These are phyloP conservation scores for Trypanosoma rangeli DNA, from an alignment of 208 protist species.

Conservation along the genomic window DNA sequence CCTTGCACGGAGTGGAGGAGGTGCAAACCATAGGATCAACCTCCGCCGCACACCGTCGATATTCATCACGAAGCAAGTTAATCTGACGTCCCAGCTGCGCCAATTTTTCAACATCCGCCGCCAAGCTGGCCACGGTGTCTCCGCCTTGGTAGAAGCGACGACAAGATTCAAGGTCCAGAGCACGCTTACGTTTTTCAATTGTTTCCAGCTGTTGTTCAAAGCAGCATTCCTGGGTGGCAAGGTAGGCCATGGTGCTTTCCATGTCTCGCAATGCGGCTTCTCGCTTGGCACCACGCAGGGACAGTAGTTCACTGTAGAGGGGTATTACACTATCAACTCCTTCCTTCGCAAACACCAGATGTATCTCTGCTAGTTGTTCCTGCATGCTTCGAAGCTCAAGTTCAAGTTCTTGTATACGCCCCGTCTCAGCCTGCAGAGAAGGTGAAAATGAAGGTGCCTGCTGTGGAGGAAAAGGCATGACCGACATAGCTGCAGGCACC, in stretches of 20 bases:
- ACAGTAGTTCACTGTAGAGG: constrained; percentile 56
- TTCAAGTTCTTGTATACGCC: constrained; percentile 14
- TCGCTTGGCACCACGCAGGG: constrained; percentile 33
- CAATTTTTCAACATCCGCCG: constrained; percentile 24
- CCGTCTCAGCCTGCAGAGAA: neutral
- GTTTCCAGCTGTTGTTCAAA: constrained; percentile 14
- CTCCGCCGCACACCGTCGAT: neutral
- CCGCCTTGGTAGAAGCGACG: constrained; percentile 7
- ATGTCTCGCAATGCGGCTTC: constrained; percentile 10
- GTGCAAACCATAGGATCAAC: neutral
- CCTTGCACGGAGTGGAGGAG: neutral
- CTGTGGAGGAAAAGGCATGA: neutral
- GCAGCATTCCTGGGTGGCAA: constrained; percentile 19
- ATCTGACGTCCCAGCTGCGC: constrained; percentile 14
- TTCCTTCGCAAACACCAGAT: constrained; percentile 45
- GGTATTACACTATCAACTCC: constrained; percentile 36
- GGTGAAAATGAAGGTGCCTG: neutral
- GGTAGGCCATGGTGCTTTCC: constrained; percentile 24
- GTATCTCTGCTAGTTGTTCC: constrained; percentile 36
- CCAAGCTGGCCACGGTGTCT: neutral
- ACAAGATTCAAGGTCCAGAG: constrained; percentile 6
- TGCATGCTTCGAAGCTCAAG: constrained; percentile 15
- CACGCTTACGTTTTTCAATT: constrained; percentile 7
- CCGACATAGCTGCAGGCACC: neutral
- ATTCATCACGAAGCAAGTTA: constrained; percentile 17